A percentile compares a stretch with the other conserved stretches of the same genome.
These are phyloP conservation scores for Kwoniella dendrophila DNA, from an alignment of 768 basidiomycete species.

Conservation along the genomic window DNA sequence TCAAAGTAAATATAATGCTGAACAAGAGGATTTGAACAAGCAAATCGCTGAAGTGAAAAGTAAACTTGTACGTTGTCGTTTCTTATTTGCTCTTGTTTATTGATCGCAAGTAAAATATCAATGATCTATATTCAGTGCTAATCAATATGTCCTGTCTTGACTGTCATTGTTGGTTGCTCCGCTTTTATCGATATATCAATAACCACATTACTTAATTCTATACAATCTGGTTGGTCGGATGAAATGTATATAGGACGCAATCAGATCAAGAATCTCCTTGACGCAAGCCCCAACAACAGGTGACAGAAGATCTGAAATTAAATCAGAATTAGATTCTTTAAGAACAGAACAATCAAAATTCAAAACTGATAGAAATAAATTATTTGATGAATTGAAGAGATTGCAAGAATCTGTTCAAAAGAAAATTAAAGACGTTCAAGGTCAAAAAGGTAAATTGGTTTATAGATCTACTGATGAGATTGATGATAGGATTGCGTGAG, in stretches of 20 bases:
- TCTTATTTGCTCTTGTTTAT: neutral
- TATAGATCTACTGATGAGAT: conserved; percentile 84
- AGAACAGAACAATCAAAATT: conserved; percentile 74
- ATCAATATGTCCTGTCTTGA: neutral
- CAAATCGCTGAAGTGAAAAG: conserved; percentile 81
- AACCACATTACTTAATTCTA: neutral
- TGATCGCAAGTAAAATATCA: no score
- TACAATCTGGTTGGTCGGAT: neutral
- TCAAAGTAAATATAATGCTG: conserved; percentile 77
- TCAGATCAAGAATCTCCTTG: conserved; percentile 46
- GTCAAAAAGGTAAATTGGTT: conserved; percentile 71
- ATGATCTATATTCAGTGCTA: neutral
- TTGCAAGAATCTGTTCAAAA: conserved; percentile 76
- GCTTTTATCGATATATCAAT: neutral
- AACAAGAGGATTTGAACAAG: conserved; percentile 77
- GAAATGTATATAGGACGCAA: conserved; percentile 46
- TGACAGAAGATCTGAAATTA: conserved; percentile 72
- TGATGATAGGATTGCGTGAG: conserved; percentile 82
- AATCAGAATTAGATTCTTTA: conserved; percentile 76
- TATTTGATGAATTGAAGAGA: conserved; percentile 74
- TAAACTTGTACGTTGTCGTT: conserved; percentile 67
- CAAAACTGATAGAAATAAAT: conserved; percentile 65
- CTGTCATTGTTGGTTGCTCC: neutral
- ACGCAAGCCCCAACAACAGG: conserved; percentile 58
- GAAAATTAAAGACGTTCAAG: conserved; percentile 88